A percentile compares a stretch with the other conserved stretches of the same genome.
Evolutionary conservation across 2,329 filamentous ascomycete genomes (phyloP).

Genomic region (Beauveria caledonica): DNA sequence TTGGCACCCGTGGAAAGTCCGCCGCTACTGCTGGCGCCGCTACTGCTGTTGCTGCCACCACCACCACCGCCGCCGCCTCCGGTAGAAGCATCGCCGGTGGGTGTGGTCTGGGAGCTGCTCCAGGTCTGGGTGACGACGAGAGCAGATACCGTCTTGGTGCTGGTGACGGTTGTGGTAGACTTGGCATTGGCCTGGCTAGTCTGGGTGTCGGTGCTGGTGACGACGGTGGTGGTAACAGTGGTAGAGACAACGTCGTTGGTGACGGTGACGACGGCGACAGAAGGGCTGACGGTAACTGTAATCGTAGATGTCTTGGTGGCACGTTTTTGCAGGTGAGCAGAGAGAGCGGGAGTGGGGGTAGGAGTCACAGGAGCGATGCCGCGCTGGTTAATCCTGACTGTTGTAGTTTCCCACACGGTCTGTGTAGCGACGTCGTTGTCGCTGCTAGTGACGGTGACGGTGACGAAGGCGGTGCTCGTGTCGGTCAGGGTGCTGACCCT

Average conservation of each 20-base stretch:
- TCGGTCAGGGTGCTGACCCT: constrained; percentile 14
- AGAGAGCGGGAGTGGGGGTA: not conserved
- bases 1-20: constrained; percentile 35
- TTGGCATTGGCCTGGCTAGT: constrained; percentile 27
- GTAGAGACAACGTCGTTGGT: constrained; percentile 26
- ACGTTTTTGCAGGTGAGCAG: constrained; percentile 24
- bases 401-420: constrained; percentile 28
- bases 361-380: constrained; percentile 13
- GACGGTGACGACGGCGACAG: constrained; percentile 19
- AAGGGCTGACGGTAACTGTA: constrained; percentile 24
- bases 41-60: constrained; percentile 12
- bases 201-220: constrained; percentile 25
- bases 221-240: constrained; percentile 20
- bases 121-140: constrained; percentile 22
- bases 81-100: constrained; percentile 9
- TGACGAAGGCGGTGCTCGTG: constrained; percentile 25
- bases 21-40: constrained; percentile 10
- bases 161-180: constrained; percentile 31
- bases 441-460: constrained; percentile 28
- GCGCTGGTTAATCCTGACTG: constrained; percentile 27
- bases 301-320: constrained; percentile 24
- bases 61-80: constrained; percentile 12
- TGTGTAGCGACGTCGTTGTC: constrained; percentile 28
- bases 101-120: constrained; percentile 20
- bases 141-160: constrained; percentile 21